Evolutionary conservation across 257 asterid species (phyloP).

Genomic region (Scutellaria minor): DNA sequence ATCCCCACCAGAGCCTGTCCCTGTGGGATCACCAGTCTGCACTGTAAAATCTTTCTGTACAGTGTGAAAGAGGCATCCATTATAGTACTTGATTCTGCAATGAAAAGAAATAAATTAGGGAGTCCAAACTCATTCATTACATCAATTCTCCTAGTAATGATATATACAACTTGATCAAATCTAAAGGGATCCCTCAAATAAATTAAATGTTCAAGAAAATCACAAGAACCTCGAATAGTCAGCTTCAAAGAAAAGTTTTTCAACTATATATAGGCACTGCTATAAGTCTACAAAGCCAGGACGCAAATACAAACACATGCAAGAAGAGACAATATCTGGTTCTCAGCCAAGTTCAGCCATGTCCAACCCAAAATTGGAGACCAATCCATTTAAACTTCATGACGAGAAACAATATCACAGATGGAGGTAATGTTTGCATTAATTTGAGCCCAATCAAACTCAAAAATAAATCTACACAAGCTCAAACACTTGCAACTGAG

Average conservation of each 20-base stretch:
- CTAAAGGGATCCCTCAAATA: background rate
- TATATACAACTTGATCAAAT: background rate
- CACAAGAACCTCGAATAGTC: background rate
- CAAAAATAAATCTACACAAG: background rate
- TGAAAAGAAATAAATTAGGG: background rate
- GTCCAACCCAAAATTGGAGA: background rate
- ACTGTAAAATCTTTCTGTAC: conserved; percentile 93
- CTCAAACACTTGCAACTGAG: background rate
- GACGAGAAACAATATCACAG: background rate
- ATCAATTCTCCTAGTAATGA: conserved; percentile 14
- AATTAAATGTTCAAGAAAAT: background rate
- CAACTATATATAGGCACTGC: conserved; percentile 6
- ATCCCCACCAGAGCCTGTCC: conserved; percentile 96
- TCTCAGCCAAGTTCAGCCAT: background rate
- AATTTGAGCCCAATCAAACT: background rate
- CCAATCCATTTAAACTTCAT: conserved; percentile 7
- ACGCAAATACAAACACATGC: conserved; percentile 4
- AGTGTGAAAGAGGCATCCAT: conserved; percentile 93
- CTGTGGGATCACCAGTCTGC: conserved; percentile 98
- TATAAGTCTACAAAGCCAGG: background rate
- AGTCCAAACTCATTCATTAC: conserved; percentile 10
- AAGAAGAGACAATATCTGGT: conserved; percentile 1
- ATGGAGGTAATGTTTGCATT: too few species aligned
- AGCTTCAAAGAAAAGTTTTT: conserved; percentile 16
- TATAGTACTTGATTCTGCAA: conserved; percentile 87